phyloP scores from a whole-genome alignment of 345 rosid species.

The Heritiera fomes region DNA sequence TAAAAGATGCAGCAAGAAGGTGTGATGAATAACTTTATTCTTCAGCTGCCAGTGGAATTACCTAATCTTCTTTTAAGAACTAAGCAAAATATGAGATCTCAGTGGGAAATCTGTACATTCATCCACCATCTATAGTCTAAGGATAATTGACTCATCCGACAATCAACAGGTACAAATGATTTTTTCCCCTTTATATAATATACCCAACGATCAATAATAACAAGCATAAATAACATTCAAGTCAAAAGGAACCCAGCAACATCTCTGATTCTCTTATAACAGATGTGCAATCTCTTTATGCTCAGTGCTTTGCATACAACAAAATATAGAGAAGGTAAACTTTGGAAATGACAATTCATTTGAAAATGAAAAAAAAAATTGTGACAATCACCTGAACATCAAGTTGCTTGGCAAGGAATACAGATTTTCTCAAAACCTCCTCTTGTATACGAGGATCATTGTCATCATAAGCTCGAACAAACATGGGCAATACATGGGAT shows the following conservation, averaged over 20 bases:
- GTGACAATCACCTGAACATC: conserved; percentile 71
- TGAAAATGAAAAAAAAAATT: background rate
- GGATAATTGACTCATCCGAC: background rate
- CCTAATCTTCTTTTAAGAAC: background rate
- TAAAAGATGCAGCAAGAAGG: conserved; percentile 9
- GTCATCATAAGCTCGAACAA: conserved; percentile 93
- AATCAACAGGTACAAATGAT: background rate
- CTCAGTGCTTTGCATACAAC: background rate
- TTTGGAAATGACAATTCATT: conserved; percentile 3
- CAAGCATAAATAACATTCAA: background rate
- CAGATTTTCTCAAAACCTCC: conserved; percentile 80
- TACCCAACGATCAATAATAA: background rate
- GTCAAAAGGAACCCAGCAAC: background rate
- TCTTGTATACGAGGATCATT: conserved; percentile 95
- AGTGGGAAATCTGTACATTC: background rate
- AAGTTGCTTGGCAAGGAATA: conserved; percentile 70
- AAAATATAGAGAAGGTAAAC: background rate
- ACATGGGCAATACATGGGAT: conserved; percentile 73
- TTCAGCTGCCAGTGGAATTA: background rate
- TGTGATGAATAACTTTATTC: background rate
- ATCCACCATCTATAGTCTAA: background rate
- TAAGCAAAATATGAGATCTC: background rate
- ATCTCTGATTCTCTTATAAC: background rate
- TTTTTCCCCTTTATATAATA: background rate
- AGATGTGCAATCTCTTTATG: background rate